Evolutionary conservation across 495 filamentous ascomycete species (phyloP).

Genomic region (Neurospora intermedia): DNA sequence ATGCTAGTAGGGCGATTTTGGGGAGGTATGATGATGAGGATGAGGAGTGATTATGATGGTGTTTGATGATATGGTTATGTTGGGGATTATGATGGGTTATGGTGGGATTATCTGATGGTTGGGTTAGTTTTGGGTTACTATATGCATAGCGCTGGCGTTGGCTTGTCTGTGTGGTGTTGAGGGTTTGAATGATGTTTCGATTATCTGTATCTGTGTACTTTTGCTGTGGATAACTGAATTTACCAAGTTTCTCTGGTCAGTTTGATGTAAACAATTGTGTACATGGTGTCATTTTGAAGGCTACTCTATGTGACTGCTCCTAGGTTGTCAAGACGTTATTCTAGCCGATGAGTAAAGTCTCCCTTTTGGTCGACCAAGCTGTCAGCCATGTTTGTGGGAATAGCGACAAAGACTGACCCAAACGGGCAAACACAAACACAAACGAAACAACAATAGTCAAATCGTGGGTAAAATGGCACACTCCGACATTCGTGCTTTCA

Average conservation of each 20-base stretch:
- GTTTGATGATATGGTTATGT: background rate
- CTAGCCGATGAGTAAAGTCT: too few relatives aligned
- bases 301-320: too few relatives aligned
- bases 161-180: background rate
- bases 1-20: slow-evolving; percentile 21
- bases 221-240: background rate
- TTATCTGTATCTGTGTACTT: background rate
- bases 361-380: too few relatives aligned
- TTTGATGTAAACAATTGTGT: background rate
- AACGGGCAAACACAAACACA: background rate
- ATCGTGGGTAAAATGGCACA: background rate
- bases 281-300: too few relatives aligned
- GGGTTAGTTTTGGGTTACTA: background rate
- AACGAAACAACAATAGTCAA: background rate
- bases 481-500: background rate
- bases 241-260: background rate
- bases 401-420: background rate
- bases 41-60: slow-evolving; percentile 3
- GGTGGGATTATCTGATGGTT: background rate
- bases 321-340: too few relatives aligned
- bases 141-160: slow-evolving; percentile 39
- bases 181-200: background rate
- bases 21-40: slow-evolving; percentile 24
- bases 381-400: background rate
- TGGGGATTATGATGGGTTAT: background rate